These are phyloP conservation scores for Fusarium haematococcum DNA, from an alignment of 2,329 filamentous ascomycete species.

Conservation along the genomic window DNA sequence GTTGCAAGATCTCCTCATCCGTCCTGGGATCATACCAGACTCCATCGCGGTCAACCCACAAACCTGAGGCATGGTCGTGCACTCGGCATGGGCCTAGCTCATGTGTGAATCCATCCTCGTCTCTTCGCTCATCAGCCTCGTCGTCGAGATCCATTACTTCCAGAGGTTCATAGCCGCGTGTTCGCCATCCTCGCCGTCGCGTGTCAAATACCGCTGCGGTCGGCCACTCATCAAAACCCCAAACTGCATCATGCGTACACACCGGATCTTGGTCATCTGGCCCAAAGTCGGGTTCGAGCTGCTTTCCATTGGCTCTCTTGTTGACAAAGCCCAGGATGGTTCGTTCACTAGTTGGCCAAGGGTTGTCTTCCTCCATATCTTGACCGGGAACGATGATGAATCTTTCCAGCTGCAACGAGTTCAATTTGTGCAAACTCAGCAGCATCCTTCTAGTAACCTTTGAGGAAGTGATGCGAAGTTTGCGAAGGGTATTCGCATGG, in stretches of 20 bases:
- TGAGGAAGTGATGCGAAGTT: neutral
- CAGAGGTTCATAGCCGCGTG: neutral
- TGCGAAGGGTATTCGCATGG: conserved; percentile 6
- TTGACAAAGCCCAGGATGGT: neutral
- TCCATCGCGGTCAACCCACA: conserved; percentile 7
- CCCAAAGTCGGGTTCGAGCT: neutral
- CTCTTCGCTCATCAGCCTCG: neutral
- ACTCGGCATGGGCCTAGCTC: neutral
- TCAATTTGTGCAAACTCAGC: neutral
- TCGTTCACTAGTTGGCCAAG: neutral
- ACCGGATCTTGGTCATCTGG: neutral
- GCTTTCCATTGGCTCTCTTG: neutral
- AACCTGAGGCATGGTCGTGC: neutral
- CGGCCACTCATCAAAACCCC: neutral
- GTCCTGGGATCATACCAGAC: conserved; percentile 6
- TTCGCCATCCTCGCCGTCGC: neutral
- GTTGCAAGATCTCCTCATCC: neutral
- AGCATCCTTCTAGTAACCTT: neutral
- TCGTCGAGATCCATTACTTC: neutral
- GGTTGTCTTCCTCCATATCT: neutral
- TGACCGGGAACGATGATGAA: conserved; percentile 4
- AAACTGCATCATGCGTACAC: conserved; percentile 1
- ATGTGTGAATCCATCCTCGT: conserved; percentile 1
- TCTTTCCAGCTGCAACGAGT: neutral
- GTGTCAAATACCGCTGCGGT: conserved; percentile 2